These are phyloP conservation scores for Ajuga reptans DNA, from an alignment of 305 asterid genomes.

Conservation along the genomic window DNA sequence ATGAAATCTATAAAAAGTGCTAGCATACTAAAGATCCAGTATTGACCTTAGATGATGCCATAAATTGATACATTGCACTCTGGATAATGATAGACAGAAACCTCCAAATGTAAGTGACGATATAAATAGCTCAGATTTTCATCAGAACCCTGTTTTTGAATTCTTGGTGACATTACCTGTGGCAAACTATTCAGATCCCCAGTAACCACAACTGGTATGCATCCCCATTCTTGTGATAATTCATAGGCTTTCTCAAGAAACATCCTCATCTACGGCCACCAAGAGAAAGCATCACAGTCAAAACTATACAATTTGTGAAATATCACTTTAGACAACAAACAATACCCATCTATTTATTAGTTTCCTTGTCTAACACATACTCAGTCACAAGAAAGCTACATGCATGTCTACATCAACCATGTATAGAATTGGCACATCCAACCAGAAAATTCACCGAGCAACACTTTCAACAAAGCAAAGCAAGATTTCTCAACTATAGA, in stretches of 20 bases:
- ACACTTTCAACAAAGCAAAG: no score
- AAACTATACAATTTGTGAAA: background rate
- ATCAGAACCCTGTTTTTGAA: background rate
- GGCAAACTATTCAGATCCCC: slow-evolving; percentile 82
- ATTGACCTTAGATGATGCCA: slow-evolving; percentile 62
- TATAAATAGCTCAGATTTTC: background rate
- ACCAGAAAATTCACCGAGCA: no score
- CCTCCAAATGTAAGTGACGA: slow-evolving; percentile 20
- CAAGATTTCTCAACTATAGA: no score
- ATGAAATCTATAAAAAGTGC: slow-evolving; percentile 3
- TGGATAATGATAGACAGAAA: slow-evolving; percentile 34
- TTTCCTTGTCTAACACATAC: background rate
- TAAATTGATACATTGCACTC: slow-evolving; percentile 76
- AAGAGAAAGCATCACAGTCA: slow-evolving; percentile 4
- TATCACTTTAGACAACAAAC: background rate
- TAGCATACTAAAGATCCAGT: slow-evolving; percentile 13
- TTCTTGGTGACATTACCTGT: slow-evolving; percentile 36
- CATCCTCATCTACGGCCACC: slow-evolving; percentile 53
- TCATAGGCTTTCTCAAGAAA: slow-evolving; percentile 65
- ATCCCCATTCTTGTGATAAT: slow-evolving; percentile 70
- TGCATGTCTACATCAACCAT: no score
- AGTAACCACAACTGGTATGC: slow-evolving; percentile 57
- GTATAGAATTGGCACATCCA: no score
- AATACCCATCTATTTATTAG: background rate
- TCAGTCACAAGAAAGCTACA: no score